Conservation (phyloP, 2,329 filamentous ascomycete genomes). For the Colletotrichum incanum region DNA sequence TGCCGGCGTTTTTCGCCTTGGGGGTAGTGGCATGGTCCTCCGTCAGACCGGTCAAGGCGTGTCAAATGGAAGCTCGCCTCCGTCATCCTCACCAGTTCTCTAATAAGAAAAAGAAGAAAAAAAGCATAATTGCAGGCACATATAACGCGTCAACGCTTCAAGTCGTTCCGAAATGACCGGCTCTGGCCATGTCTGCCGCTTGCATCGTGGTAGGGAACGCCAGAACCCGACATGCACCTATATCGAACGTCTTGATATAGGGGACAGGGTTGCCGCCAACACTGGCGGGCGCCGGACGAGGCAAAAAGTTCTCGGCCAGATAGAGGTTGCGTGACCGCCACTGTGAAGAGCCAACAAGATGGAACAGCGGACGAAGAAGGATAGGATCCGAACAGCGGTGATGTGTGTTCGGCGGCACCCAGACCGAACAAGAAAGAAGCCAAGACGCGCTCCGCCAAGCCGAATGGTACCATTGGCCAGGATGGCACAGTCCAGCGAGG, state of each 20-base stretch:
- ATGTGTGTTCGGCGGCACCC: constrained; percentile 48
- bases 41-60: background rate
- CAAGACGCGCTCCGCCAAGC: constrained; percentile 28
- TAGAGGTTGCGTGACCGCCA: constrained; percentile 22
- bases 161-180: constrained; percentile 11
- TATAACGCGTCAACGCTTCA: constrained; percentile 11
- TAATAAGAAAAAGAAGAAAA: background rate
- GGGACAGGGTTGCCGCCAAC: background rate
- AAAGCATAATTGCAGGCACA: background rate
- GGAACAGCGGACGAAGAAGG: constrained; percentile 19
- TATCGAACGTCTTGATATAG: constrained; percentile 22
- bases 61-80: constrained; percentile 16
- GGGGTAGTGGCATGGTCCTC: background rate
- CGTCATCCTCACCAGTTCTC: background rate
- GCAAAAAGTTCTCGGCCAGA: background rate
- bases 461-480: constrained; percentile 35
- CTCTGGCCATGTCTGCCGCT: constrained; percentile 12
- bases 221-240: constrained; percentile 3
- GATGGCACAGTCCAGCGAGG: constrained; percentile 43
- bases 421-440: constrained; percentile 45
- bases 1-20: background rate
- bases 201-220: constrained; percentile 6
- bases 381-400: constrained; percentile 18
- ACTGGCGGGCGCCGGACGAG: constrained; percentile 19
- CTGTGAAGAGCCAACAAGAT: constrained; percentile 12